Evolutionary conservation across 441 rosid species (phyloP), one percentile per base, ranked within the genome.

Genomic region (Kokia cookei): DNA sequence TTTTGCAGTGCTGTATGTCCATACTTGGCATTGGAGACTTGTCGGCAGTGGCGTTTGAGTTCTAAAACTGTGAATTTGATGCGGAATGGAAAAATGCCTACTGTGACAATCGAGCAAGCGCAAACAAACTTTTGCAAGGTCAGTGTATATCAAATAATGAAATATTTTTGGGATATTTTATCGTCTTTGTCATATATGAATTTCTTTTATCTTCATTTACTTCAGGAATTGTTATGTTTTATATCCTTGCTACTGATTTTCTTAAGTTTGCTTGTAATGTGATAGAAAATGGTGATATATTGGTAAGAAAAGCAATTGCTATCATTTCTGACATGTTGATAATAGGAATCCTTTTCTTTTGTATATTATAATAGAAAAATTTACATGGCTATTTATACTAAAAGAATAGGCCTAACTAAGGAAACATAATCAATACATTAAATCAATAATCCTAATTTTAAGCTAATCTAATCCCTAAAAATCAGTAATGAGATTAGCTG

Each of bases 31-130:
- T 64, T 96, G 78, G 99, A 96, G 86, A 93, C 99, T 59, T 92
- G 94, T 72, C 94, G 99, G 19, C 99, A 96, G 74, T 96, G 99
- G 99, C 97, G 99, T 9, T 73, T 96, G 87, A 96, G 98, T 84
- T 84, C 53, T 76, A 96, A 90, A 86, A 96, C 99, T 17, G 98
- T 96, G 54, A 86, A 92, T 80, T 73, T 96, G 79, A 96, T 96
- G 99, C 86, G 97, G 32, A 93, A 90, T 58, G 98, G 99, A 11
- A 96, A 96, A 85, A 93, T 96, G 84, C 98, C 99, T 51, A 92
- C 99, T 72, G 98, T 96, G 73, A 96, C 99, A 54, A 96, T 91
- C 82, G 98, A 96, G 70, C 98, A 96, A 82, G 98, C 99, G 75
- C 99, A 96, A 76, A 89, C 82, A 75, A 96, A 93, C 79, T 96